Evolutionary conservation across 495 filamentous ascomycete species (phyloP).

Genomic region (Aspergillus mulundensis): DNA sequence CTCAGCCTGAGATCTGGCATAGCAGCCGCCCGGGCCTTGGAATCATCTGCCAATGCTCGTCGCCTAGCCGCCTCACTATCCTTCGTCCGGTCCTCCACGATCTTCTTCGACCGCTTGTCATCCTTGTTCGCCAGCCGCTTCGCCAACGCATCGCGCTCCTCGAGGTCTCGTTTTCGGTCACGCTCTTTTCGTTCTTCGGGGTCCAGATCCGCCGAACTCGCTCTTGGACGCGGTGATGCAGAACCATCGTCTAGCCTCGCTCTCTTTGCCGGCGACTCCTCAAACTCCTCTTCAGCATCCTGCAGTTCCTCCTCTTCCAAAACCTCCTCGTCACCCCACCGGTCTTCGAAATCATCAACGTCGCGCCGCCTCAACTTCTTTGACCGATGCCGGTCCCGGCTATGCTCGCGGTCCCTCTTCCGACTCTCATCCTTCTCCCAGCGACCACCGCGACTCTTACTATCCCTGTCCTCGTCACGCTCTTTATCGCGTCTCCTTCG

Average conservation of each 20-base stretch:
- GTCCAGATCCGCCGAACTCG: constrained; percentile 50
- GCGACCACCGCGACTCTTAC: constrained; percentile 19
- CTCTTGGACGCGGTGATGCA: constrained; percentile 40
- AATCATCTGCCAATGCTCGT: constrained; percentile 61
- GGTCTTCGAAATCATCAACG: constrained; percentile 60
- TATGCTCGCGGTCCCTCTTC: constrained; percentile 34
- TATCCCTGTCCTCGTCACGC: constrained; percentile 25
- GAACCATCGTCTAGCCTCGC: constrained; percentile 53
- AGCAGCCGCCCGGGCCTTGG: constrained; percentile 55
- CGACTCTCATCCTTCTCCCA: constrained; percentile 34
- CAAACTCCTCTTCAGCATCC: constrained; percentile 32
- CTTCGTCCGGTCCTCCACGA: constrained; percentile 63
- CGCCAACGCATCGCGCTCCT: constrained; percentile 71
- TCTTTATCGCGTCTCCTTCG: constrained; percentile 31
- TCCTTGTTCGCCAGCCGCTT: constrained; percentile 69
- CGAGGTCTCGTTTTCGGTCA: constrained; percentile 58
- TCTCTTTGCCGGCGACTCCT: constrained; percentile 55
- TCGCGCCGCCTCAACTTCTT: constrained; percentile 53
- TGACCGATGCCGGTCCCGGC: constrained; percentile 44
- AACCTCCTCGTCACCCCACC: constrained; percentile 76
- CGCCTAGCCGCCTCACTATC: constrained; percentile 55
- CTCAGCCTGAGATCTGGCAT: constrained; percentile 75
- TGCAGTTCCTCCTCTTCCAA: constrained; percentile 37
- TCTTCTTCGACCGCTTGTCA: constrained; percentile 65
- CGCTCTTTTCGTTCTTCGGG: constrained; percentile 54